These are phyloP conservation scores for Fomes fomentarius DNA, from an alignment of 1,284 basidiomycete genomes.

Conservation along the genomic window DNA sequence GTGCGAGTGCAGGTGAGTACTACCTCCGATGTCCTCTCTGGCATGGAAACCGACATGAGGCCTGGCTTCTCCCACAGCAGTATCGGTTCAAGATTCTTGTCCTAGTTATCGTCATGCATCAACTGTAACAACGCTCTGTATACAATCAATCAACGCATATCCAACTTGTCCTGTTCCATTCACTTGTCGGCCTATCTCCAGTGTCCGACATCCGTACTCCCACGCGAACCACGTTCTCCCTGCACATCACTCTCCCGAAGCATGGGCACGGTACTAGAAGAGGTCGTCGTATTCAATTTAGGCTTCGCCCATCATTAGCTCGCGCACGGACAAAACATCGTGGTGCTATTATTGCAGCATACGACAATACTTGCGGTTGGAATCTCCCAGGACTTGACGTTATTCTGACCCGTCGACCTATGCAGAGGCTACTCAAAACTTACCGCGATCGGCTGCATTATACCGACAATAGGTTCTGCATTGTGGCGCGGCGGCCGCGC, in stretches of 20 bases:
- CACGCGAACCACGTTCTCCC: too few relatives aligned
- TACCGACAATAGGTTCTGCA: too few relatives aligned
- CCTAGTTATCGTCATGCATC: slow-evolving; percentile 4
- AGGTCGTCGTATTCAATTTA: too few relatives aligned
- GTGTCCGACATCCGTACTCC: too few relatives aligned
- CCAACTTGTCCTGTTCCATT: neutral
- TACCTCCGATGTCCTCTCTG: neutral
- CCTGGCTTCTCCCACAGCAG: neutral
- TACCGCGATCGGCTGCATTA: neutral
- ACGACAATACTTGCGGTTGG: neutral
- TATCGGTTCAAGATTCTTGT: neutral
- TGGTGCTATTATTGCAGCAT: neutral
- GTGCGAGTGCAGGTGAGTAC: neutral
- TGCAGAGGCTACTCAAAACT: too few relatives aligned
- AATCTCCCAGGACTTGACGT: neutral
- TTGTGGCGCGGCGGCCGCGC: too few relatives aligned
- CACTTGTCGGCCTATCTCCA: too few relatives aligned
- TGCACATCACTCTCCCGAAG: too few relatives aligned
- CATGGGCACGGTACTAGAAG: too few relatives aligned
- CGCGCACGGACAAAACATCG: neutral
- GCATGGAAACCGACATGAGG: neutral
- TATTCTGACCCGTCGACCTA: neutral
- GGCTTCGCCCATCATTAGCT: neutral
- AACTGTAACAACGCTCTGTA: slow-evolving; percentile 12
- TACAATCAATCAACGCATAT: slow-evolving; percentile 13